Conservation (phyloP, 495 filamentous ascomycete species). For the Elasticomyces elasticus region DNA sequence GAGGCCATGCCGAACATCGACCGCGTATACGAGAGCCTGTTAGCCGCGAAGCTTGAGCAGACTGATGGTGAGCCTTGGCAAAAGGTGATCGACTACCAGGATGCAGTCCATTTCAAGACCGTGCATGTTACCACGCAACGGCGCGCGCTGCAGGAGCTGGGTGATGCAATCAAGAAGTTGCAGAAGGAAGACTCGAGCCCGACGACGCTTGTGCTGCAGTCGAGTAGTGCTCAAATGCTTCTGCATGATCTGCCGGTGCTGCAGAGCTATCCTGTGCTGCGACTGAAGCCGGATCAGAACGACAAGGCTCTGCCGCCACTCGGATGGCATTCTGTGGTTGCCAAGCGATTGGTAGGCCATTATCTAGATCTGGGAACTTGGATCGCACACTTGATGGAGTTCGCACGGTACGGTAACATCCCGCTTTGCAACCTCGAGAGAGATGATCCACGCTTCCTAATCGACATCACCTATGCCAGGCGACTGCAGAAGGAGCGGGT, state of each 20-base stretch:
- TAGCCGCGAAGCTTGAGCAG: slow-evolving; percentile 55
- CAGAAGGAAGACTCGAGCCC: slow-evolving; percentile 72
- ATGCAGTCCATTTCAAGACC: slow-evolving; percentile 74
- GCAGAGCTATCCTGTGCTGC: slow-evolving; percentile 72
- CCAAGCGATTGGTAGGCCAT: slow-evolving; percentile 73
- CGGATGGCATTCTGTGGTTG: slow-evolving; percentile 87
- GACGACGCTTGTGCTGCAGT: slow-evolving; percentile 78
- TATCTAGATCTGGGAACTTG: slow-evolving; percentile 86
- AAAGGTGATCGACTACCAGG: slow-evolving; percentile 74
- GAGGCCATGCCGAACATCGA: slow-evolving; percentile 81
- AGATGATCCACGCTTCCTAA: slow-evolving; percentile 86
- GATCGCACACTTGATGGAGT: slow-evolving; percentile 75
- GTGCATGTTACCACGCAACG: slow-evolving; percentile 78
- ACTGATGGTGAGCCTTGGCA: slow-evolving; percentile 59
- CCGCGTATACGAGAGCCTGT: slow-evolving; percentile 77
- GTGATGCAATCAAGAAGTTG: slow-evolving; percentile 77
- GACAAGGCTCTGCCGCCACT: slow-evolving; percentile 83
- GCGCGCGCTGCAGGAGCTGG: slow-evolving; percentile 77
- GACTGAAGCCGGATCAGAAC: slow-evolving; percentile 67
- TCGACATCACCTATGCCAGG: slow-evolving; percentile 90
- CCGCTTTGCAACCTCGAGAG: slow-evolving; percentile 91
- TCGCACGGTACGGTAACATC: slow-evolving; percentile 86
- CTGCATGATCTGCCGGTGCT: slow-evolving; percentile 78
- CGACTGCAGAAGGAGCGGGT: slow-evolving; percentile 86
- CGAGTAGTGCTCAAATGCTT: slow-evolving; percentile 67